Evolutionary conservation across 2,329 filamentous ascomycete genomes (phyloP).

Genomic region (Epicoccum sorghinum): DNA sequence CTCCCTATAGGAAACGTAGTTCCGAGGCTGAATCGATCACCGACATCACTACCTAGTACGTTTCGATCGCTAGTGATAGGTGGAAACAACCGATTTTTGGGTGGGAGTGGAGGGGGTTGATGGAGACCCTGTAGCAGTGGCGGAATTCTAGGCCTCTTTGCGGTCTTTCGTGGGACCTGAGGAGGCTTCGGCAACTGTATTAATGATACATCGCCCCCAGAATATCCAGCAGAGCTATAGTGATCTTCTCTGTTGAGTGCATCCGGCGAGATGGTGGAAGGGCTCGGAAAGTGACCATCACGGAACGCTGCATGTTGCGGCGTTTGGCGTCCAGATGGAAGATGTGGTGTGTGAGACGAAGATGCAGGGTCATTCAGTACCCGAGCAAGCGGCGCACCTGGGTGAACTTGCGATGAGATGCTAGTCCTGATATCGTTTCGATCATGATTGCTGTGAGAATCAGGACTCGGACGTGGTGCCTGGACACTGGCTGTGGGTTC

Average conservation of each 20-base stretch:
- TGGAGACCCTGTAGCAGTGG: slow-evolving; percentile 65
- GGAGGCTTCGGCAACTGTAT: slow-evolving; percentile 50
- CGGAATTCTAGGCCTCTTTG: slow-evolving; percentile 50
- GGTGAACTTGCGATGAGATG: slow-evolving; percentile 15
- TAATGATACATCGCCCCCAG: slow-evolving; percentile 27
- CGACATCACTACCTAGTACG: slow-evolving; percentile 30
- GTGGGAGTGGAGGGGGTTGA: slow-evolving; percentile 62
- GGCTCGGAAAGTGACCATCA: slow-evolving; percentile 37
- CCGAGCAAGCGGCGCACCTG: slow-evolving; percentile 44
- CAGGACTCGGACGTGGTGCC: slow-evolving; percentile 10
- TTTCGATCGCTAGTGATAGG: slow-evolving; percentile 61
- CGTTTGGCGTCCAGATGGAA: slow-evolving; percentile 14
- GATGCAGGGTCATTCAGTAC: slow-evolving; percentile 40
- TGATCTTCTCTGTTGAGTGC: slow-evolving; percentile 31
- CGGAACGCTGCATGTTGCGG: slow-evolving; percentile 33
- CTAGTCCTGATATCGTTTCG: slow-evolving; percentile 8
- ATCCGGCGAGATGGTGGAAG: slow-evolving; percentile 24
- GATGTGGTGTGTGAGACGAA: slow-evolving; percentile 17
- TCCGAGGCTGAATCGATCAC: slow-evolving; percentile 7
- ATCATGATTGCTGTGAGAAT: slow-evolving; percentile 9
- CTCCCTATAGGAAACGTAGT: background rate
- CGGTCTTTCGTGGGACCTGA: slow-evolving; percentile 37
- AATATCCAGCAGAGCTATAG: slow-evolving; percentile 17
- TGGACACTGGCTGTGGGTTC: slow-evolving; percentile 21
- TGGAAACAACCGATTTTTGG: slow-evolving; percentile 64